Evolutionary conservation across 75 land plant genomes (phyloP), one percentile per base, ranked within the genome.

Genomic region (Cupressus sempervirens): DNA sequence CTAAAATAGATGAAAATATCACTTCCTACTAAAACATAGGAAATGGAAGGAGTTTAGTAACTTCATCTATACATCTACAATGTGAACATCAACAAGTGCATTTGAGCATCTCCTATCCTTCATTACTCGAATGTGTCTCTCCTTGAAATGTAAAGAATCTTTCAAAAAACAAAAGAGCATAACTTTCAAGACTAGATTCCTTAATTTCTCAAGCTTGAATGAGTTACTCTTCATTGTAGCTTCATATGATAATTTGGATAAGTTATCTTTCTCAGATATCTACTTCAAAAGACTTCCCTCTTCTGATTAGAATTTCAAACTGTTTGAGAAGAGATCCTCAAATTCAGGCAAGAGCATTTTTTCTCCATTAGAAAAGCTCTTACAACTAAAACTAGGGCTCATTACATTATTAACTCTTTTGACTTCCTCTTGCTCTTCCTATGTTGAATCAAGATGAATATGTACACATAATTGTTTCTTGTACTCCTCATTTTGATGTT

Each of bases 331-430:
- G 68, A 98, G 91, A n/a, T 91, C 88, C 41, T 98, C 95, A 79
- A 96, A 91, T 80, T 96, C 99, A 15, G 98, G 97, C 14, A 93
- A 88, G 53, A 93, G 83, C 45, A 93, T 87, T 34, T 93, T 92
- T 50, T 92, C 92, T 26, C 77, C 83, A 72, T 91, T 90, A 1
- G 58, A 8, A 83, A 82, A 86, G 86, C 85, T 83, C 50, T 67
- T 65, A 83, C 62, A 85, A 84, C 87, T 87, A 10, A 38, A 23
- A 82, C 89, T 76, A 26, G 92, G 91, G 56, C 93, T 90, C 76
- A 90, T 88, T 12, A 87, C 46, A 40, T 87, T 83, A 73, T 88
- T 96, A 11, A 97, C 93, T 56, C 91, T 87, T 84, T 96, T 97
- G 77, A 96, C 99, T 89, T 95, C 91, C 87, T 95, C 98, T 87